Percentiles rank a stretch among this genome's conserved stretches.
Evolutionary conservation across 805 yeast species (phyloP).

Genomic region (Nakazawaea siamensis): DNA sequence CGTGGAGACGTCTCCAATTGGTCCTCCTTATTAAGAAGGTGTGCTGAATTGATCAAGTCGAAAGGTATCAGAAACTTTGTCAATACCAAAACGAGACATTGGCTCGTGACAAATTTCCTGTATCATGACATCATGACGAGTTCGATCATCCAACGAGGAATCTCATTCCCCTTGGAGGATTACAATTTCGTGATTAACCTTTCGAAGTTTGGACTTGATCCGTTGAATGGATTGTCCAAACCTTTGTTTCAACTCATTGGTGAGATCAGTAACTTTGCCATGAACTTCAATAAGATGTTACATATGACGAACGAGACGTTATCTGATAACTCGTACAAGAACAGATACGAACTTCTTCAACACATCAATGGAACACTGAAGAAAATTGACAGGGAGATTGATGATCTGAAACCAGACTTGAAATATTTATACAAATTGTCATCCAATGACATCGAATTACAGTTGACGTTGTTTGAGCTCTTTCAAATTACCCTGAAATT

Average conservation of each 20-base stretch:
- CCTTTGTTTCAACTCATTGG: slow-evolving; percentile 62
- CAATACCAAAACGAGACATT: slow-evolving; percentile 51
- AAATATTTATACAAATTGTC: slow-evolving; percentile 28
- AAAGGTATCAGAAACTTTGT: slow-evolving; percentile 48
- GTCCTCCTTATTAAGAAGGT: slow-evolving; percentile 59
- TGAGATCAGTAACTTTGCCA: slow-evolving; percentile 54
- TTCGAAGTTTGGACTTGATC: slow-evolving; percentile 45
- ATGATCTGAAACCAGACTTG: slow-evolving; percentile 43
- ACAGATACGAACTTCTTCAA: slow-evolving; percentile 26
- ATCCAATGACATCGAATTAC: slow-evolving; percentile 49
- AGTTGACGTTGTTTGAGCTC: slow-evolving; percentile 62
- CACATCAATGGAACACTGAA: slow-evolving; percentile 25
- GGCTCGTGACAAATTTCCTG: slow-evolving; percentile 72
- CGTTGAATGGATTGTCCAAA: slow-evolving; percentile 66
- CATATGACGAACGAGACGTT: slow-evolving; percentile 20
- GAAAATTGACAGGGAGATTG: slow-evolving; percentile 40
- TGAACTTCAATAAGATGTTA: slow-evolving; percentile 35
- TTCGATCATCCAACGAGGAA: slow-evolving; percentile 48
- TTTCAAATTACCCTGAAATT: slow-evolving; percentile 63
- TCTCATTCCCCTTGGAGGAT: slow-evolving; percentile 55
- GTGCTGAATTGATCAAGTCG: slow-evolving; percentile 50
- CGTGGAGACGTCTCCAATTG: slow-evolving; percentile 74
- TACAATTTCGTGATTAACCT: slow-evolving; percentile 43
- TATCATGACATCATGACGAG: slow-evolving; percentile 73
- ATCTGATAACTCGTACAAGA: slow-evolving; percentile 13